A percentile compares a stretch with the other conserved stretches of the same genome.
Evolutionary conservation across 116 monocot genomes (phyloP).

Genomic region (Phalaenopsis hybrid): DNA sequence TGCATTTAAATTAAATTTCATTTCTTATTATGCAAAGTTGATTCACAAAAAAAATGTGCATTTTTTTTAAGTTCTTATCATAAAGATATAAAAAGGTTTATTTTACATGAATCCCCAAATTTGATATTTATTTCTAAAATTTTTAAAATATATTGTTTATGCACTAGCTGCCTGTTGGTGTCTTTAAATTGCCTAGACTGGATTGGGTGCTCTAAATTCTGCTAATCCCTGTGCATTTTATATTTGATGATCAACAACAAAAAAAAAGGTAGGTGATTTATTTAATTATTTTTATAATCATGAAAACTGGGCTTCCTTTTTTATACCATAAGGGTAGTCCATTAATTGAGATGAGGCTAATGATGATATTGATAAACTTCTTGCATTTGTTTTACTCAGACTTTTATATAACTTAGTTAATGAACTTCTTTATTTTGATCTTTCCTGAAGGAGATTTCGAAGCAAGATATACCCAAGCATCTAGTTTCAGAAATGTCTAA

Average conservation of each 20-base stretch:
- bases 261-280: no score
- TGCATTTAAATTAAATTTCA: neutral
- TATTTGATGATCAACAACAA: neutral
- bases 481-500: neutral
- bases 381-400: neutral
- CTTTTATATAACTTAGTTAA: neutral
- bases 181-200: neutral
- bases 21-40: neutral
- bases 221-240: neutral
- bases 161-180: neutral
- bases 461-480: neutral
- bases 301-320: no score
- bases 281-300: no score
- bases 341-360: no score
- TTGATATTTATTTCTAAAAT: neutral
- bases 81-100: neutral
- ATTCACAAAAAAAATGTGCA: neutral
- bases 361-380: no score
- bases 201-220: neutral
- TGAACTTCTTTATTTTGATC: neutral
- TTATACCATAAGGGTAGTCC: no score
- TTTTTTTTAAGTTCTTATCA: neutral
- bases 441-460: neutral
- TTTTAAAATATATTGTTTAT: neutral
- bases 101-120: neutral